These are phyloP conservation scores for Bassia scoparia DNA, from an alignment of 148 eudicot species.

Conservation along the genomic window DNA sequence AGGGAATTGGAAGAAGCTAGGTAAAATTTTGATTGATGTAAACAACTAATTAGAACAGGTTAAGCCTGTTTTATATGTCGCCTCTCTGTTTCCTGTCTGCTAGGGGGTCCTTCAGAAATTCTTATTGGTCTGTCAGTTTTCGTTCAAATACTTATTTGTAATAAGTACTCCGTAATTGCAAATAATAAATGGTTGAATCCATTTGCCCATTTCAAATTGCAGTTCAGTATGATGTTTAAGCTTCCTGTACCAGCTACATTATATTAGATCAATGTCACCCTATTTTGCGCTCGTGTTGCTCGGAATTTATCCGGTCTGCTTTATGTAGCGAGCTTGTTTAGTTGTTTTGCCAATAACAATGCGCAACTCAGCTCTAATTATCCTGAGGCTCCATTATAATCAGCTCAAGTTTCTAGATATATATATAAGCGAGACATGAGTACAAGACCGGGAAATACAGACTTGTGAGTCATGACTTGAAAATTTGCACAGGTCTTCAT, in stretches of 20 bases:
- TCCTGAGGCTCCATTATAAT: too few relatives aligned
- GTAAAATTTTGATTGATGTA: conserved; percentile 21
- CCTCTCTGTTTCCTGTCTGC: conserved; percentile 5
- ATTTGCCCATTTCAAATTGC: conserved; percentile 1
- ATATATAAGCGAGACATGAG: background rate
- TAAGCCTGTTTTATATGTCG: conserved; percentile 21
- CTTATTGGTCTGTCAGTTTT: conserved; percentile 6
- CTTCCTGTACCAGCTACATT: too few relatives aligned
- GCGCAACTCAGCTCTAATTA: background rate
- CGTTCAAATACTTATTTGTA: conserved; percentile 9
- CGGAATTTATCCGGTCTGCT: background rate
- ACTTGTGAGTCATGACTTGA: background rate
- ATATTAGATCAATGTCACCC: background rate
- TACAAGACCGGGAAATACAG: background rate
- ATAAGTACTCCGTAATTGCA: conserved; percentile 16
- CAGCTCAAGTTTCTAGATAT: too few relatives aligned
- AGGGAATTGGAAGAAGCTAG: conserved; percentile 26
- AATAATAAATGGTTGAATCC: conserved; percentile 19
- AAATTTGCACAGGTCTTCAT: background rate
- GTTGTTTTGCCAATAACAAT: background rate
- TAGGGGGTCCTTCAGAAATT: conserved; percentile 17
- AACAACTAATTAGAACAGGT: conserved; percentile 19
- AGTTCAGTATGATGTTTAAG: background rate
- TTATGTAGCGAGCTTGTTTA: background rate
- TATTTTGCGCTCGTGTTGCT: background rate